Percentiles rank a stretch among this genome's conserved stretches.
Evolutionary conservation across 1,284 basidiomycete species (phyloP).

Genomic region (Gastroboletus turbinatus): DNA sequence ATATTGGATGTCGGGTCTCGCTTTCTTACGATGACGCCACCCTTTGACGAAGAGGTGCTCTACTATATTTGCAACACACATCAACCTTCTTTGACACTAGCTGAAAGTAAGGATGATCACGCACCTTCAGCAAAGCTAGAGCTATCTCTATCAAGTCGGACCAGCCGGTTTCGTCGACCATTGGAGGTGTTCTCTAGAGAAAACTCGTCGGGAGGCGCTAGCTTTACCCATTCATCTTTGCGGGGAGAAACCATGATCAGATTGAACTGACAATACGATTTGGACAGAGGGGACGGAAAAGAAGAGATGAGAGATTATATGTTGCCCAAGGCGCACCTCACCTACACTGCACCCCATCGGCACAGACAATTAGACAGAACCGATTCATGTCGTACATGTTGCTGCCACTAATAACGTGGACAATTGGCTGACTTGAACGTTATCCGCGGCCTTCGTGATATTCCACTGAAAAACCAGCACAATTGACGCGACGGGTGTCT

Average conservation of each 20-base stretch:
- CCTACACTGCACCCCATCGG: conserved; percentile 21
- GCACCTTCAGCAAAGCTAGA: conserved; percentile 27
- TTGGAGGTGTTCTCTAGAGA: conserved; percentile 38
- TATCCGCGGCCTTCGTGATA: conserved; percentile 11
- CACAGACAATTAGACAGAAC: conserved; percentile 11
- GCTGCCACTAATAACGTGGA: conserved; percentile 12
- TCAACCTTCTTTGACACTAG: not conserved
- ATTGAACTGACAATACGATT: conserved; percentile 3
- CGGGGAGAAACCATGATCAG: conserved; percentile 20
- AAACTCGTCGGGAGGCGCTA: conserved; percentile 43
- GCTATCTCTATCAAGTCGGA: conserved; percentile 28
- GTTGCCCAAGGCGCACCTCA: conserved; percentile 20
- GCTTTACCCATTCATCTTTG: conserved; percentile 32
- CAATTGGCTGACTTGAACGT: conserved; percentile 17
- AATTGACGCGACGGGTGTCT: conserved; percentile 11
- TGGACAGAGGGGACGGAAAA: not conserved
- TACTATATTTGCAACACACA: conserved; percentile 36
- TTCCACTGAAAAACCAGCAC: conserved; percentile 6
- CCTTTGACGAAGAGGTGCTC: conserved; percentile 50
- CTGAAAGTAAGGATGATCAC: conserved; percentile 6
- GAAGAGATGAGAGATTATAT: conserved; percentile 22
- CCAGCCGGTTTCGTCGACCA: conserved; percentile 40
- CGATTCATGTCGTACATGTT: conserved; percentile 10
- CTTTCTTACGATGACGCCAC: conserved; percentile 58
- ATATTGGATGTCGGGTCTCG: conserved; percentile 46